These are phyloP conservation scores for Nematodospora anomalae DNA, from an alignment of 1,139 yeast species.

Conservation along the genomic window DNA sequence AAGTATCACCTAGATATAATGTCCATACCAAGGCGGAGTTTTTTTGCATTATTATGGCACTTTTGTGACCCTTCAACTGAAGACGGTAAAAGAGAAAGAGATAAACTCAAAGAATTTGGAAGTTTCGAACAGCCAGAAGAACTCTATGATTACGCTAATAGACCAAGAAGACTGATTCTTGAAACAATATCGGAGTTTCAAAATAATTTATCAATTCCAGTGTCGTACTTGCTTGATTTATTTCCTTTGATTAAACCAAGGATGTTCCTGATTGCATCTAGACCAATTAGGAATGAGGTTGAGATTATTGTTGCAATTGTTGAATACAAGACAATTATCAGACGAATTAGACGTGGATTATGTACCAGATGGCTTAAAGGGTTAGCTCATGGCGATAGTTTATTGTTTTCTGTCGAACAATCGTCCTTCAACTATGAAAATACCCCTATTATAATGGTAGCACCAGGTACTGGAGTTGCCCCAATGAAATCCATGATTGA, in stretches of 20 bases:
- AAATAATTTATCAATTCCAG: slow-evolving; percentile 66
- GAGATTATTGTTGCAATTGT: slow-evolving; percentile 82
- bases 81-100: slow-evolving; percentile 60
- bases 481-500: slow-evolving; percentile 75
- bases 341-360: slow-evolving; percentile 75
- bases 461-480: slow-evolving; percentile 94
- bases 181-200: slow-evolving; percentile 84
- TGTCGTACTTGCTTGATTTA: slow-evolving; percentile 70
- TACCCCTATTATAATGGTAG: slow-evolving; percentile 69
- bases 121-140: slow-evolving; percentile 73
- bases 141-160: slow-evolving; percentile 80
- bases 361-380: slow-evolving; percentile 76
- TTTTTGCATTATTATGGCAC: slow-evolving; percentile 69
- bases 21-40: slow-evolving; percentile 81
- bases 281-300: slow-evolving; percentile 40
- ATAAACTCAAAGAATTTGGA: slow-evolving; percentile 76
- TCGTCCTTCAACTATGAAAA: slow-evolving; percentile 45
- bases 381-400: slow-evolving; percentile 45
- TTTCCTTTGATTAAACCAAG: slow-evolving; percentile 81
- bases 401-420: slow-evolving; percentile 57
- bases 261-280: slow-evolving; percentile 77
- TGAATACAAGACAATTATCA: slow-evolving; percentile 78
- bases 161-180: slow-evolving; percentile 84
- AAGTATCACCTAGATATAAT: slow-evolving; percentile 79
- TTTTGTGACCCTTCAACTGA: slow-evolving; percentile 55